Evolutionary conservation across 2,329 filamentous ascomycete genomes (phyloP), one percentile per base, ranked within the genome.

Genomic region (Aspergillus fischeri): DNA sequence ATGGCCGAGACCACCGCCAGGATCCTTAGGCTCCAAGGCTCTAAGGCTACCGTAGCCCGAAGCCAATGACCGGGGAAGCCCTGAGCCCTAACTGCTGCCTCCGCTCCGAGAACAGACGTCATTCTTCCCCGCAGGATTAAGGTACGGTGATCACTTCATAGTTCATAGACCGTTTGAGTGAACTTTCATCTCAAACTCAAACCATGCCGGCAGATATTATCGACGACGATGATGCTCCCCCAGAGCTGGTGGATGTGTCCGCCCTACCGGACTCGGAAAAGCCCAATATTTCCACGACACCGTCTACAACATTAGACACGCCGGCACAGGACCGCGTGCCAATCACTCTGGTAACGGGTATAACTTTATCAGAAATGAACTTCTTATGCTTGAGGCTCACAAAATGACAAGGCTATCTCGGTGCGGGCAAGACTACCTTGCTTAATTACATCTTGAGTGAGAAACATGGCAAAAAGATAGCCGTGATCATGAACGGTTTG

Each of bases 401-500:
- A 60, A 27, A 27, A 60, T 45, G 45, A 17, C 32, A 25, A 94
- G 91, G 94, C 3, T 99, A 99, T 70, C 83, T 99, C 3, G 94
- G 94, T 20, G 91, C 94, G 8, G 94, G 94, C 20, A 99, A 99
- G 76, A 97, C 93, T 0, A 97, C 93, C 0, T 77, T 97, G 29
- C 80, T 99, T 57, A 97, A 99, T 73, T 96, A 97, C 73, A 97
- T 99, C 60, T 80, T 99, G 53, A 96, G 89, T 28, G 92, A 92
- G 57, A 88, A 93, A 60, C 94, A 99, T 81, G 93, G 93, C 73
- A 97, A 97, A 81, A 96, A 92, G 70, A 94, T 99, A 73, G 94
- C 94, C 10, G 94, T 99, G 14, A 97, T 99, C 56, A 85, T 99
- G 79, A 99, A 99, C 74, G 92, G 91, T 77, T 68, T 70, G 73